Base-by-base conservation (phyloP, 139 green algal genomes). In the Astrephomene gubernaculifera region DNA sequence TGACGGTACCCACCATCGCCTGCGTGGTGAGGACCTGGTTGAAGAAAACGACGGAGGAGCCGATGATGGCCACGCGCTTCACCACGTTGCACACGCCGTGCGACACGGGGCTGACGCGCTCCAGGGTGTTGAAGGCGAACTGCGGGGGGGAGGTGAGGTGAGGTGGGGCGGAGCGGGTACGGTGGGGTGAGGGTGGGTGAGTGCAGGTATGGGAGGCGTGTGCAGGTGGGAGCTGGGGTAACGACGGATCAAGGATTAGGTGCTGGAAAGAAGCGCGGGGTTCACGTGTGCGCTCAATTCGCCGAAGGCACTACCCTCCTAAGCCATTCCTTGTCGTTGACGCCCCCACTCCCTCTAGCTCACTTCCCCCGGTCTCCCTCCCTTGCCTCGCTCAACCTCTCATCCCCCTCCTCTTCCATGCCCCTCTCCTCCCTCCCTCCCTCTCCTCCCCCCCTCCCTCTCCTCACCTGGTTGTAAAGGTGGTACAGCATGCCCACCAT, bases 81-180 rank as follows among this genome's bases (percentile, higher is more conserved):
- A 99, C 96, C n/a, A 99, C 97, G 92, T 99, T 99, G 94, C 97
- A 99, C 68, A 99, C 97, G 75, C 97, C 97, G 89, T 99, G 97
- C 31, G 95, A 98, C 81, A 99, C 96, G 22, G 97, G 97, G 73
- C 90, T 95, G 49, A 99, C 97, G 75, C 97, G 95, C 49, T 95
- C 90, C 85, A 99, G 93, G 6, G 97, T 98, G 94, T 99, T 99
- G 93, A 98, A 99, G 14, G 97, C 97, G 91, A 99, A 98, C 95
- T 99, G 95, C 71, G 88, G 2, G 27, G 31, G 70, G 41, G 25
- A 22, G 4, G 8, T 1, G 49, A 5, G 33, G 21, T 4, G 45
- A 10, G 1, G 49, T 17, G 71, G 17, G 43, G 43, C 27, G 44
- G 70, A 9, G 9, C 10, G 8, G 70, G 2, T 6, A 21, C 7